Evolutionary conservation across 148 eudicot genomes (phyloP).

Genomic region (Vaccinium macrocarpon): DNA sequence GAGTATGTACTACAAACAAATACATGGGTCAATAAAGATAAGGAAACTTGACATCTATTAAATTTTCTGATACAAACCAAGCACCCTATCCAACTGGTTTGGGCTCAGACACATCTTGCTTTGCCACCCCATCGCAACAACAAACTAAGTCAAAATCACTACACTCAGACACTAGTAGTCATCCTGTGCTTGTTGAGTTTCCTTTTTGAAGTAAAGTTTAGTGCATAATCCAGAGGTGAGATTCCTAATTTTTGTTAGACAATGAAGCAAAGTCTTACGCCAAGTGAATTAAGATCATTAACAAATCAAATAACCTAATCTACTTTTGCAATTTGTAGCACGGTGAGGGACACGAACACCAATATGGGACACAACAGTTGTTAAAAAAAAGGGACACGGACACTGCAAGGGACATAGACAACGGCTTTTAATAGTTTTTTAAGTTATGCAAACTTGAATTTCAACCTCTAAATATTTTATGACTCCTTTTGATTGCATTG

Average conservation of each 20-base stretch:
- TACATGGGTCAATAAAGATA: neutral
- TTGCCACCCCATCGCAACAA: neutral
- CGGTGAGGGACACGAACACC: neutral
- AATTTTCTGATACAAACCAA: neutral
- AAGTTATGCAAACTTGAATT: neutral
- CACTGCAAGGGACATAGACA: no score
- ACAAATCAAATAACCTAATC: neutral
- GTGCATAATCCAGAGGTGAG: neutral
- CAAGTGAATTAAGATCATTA: neutral
- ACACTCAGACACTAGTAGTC: neutral
- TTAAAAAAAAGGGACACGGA: neutral
- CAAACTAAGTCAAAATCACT: neutral
- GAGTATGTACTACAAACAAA: slow-evolving; percentile 61
- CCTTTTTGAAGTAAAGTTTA: neutral
- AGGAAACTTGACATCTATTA: neutral
- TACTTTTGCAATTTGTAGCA: neutral
- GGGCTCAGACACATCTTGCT: neutral
- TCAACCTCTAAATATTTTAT: no score
- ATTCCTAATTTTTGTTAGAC: neutral
- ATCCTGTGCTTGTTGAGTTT: slow-evolving; percentile 1
- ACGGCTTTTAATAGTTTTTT: no score
- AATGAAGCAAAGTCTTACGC: neutral
- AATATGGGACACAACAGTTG: neutral
- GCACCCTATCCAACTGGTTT: slow-evolving; percentile 2
- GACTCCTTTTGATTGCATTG: neutral